phyloP scores from a whole-genome alignment of 2,329 filamentous ascomycete species.

The Fusarium sp. region DNA sequence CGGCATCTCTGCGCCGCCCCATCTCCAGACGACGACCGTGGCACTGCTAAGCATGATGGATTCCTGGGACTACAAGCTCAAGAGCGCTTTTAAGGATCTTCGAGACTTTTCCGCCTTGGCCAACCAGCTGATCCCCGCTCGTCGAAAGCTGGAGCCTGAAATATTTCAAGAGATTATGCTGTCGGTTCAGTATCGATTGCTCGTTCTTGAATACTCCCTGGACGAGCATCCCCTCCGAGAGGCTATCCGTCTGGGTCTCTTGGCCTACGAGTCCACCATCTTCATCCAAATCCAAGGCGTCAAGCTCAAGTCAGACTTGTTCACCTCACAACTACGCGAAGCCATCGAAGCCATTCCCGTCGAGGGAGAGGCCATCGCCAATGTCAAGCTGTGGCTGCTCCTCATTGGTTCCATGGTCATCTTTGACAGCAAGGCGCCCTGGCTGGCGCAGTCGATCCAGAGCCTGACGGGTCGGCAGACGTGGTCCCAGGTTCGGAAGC shows the following conservation, averaged over 20 bases:
- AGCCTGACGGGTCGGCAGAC: slow-evolving; percentile 18
- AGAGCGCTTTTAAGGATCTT: slow-evolving; percentile 45
- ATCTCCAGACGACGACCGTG: background rate
- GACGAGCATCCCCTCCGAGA: slow-evolving; percentile 32
- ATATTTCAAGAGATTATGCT: slow-evolving; percentile 47
- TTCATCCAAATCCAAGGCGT: slow-evolving; percentile 39
- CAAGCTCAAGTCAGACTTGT: slow-evolving; percentile 27
- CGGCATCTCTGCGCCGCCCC: background rate
- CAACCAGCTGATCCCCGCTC: slow-evolving; percentile 33
- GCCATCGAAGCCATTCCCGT: slow-evolving; percentile 23
- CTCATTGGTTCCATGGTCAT: slow-evolving; percentile 41
- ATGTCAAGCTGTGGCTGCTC: slow-evolving; percentile 45
- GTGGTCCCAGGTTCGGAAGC: slow-evolving; percentile 40
- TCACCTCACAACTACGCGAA: slow-evolving; percentile 20
- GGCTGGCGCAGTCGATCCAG: slow-evolving; percentile 37
- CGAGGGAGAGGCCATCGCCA: background rate
- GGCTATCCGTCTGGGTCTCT: slow-evolving; percentile 44
- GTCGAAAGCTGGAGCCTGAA: slow-evolving; percentile 41
- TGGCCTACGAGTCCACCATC: slow-evolving; percentile 46
- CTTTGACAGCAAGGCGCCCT: slow-evolving; percentile 34
- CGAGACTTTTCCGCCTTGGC: slow-evolving; percentile 46
- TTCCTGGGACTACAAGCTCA: slow-evolving; percentile 38
- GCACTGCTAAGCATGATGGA: slow-evolving; percentile 22
- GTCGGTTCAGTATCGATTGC: slow-evolving; percentile 47
- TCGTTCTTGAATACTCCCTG: slow-evolving; percentile 37